Evolutionary conservation across 176 grass and related monocot genomes (phyloP), one percentile per base, ranked within the genome.

Genomic region (Bothriochloa decipiens): DNA sequence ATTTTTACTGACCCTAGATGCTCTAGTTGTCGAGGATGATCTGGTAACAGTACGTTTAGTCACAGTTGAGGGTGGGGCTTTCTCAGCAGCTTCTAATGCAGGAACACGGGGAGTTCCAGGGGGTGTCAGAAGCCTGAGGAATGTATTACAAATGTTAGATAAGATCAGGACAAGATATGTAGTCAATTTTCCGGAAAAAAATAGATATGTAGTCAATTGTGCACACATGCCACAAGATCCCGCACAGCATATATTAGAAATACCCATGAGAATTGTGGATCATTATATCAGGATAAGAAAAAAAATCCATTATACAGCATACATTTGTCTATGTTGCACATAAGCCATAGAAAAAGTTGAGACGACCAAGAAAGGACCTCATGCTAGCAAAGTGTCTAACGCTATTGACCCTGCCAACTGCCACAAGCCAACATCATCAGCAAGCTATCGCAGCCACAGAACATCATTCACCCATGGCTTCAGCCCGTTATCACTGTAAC

Each of bases 121-220:
- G 22, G 93, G 93, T 15, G 97, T 96, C 64, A 96, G 85, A 89
- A 96, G 97, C 97, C 97, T 99, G 97, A 78, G 13, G 15, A 81
- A 89, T 28, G n/a, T 16, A 87, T 49, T 66, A 50, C 63, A 89
- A 12, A 83, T 70, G 70, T 74, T 50, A 72, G 14, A 47, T 37
- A 89, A 74, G 50, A 83, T 63, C 27, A 61, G 62, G 67, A 60
- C 28, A 72, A 32, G 39, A 78, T 60, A 41, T 50, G 16, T 14
- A 46, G 37, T 20, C 11, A 20, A 47, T 73, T 0, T 32, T 32
- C 29, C 29, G 29, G 29, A 32, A 32, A 32, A 32, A 32, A 32
- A 32, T 66, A 32, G 39, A 78, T 60, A 41, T 50, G 16, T 14
- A 46, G 37, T 20, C 11, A 20, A 47, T 73, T 0, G 5, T 71